phyloP scores from a whole-genome alignment of 352 stramenopile species.

The Phytopythium ostracodes region DNA sequence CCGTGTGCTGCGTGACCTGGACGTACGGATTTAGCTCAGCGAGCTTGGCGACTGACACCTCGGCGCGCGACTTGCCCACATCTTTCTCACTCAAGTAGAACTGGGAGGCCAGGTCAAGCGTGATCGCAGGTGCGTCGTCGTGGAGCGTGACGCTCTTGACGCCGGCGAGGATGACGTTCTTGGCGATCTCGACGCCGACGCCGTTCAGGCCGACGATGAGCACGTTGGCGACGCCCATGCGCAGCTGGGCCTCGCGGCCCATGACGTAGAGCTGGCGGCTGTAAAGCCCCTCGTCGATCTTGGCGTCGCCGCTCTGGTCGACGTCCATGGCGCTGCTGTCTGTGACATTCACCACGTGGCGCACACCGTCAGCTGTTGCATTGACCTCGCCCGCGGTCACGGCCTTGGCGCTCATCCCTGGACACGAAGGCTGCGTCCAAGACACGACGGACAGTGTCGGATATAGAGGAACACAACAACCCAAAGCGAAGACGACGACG shows the following conservation, averaged over 20 bases:
- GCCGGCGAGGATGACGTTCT: slow-evolving; percentile 98
- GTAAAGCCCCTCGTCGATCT: slow-evolving; percentile 86
- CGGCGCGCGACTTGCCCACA: slow-evolving; percentile 82
- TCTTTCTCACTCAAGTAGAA: slow-evolving; percentile 94
- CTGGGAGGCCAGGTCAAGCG: slow-evolving; percentile 91
- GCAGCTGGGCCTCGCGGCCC: slow-evolving; percentile 97
- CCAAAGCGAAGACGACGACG: background rate
- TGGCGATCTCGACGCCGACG: slow-evolving; percentile 96
- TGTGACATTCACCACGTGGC: slow-evolving; percentile 64
- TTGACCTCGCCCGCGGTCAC: slow-evolving; percentile 70
- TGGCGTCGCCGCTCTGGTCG: slow-evolving; percentile 33
- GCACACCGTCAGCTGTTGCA: slow-evolving; percentile 69
- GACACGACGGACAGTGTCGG: slow-evolving; percentile 5
- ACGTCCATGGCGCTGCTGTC: slow-evolving; percentile 60
- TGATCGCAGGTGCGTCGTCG: slow-evolving; percentile 84
- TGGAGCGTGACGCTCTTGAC: slow-evolving; percentile 95
- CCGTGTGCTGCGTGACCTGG: slow-evolving; percentile 59
- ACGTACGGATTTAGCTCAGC: slow-evolving; percentile 98
- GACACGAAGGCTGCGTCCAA: slow-evolving; percentile 1
- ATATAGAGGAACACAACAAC: background rate
- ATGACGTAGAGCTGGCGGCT: slow-evolving; percentile 99
- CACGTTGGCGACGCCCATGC: slow-evolving; percentile 95
- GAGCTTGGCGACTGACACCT: slow-evolving; percentile 86
- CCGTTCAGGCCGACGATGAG: slow-evolving; percentile 95
- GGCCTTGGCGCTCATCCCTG: slow-evolving; percentile 53